Base-by-base conservation (phyloP, 2,329 filamentous ascomycete genomes). In the Elsinoe perseae region DNA sequence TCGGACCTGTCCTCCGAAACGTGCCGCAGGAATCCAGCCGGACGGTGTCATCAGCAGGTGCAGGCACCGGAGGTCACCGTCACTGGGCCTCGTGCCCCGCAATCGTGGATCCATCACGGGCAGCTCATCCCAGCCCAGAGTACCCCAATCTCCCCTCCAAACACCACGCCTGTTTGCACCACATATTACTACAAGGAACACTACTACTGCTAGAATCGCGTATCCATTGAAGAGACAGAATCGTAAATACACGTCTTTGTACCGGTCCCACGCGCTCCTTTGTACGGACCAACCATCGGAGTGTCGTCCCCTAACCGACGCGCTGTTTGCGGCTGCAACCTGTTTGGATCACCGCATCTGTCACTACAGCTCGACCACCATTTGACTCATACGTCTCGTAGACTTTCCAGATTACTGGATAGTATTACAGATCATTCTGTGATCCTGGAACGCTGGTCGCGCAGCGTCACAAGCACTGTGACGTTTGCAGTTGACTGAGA, bases 401-500 rank as follows among this genome's bases (percentile, higher is more conserved):
- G 40, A 14, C 9, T 25, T 44, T 14, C 20, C 40, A 27, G 40
- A 25, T 44, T 44, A 10, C 16, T 50, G 4, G 16, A 9, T 20
- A 25, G 23, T 16, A 5, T 50, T 20, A 8, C 23, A n/a, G 16
- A 6, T 12, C 9, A 23, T 23, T 25, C 40, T 44, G 21, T 10
- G 2, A 44, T 8, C n/a, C 18, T 18, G 40, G 10, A 21, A 25
- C 20, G 40, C 21, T 42, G 14, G 53, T 56, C 40, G 53, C 16
- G n/a, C 16, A 34, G 38, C 53, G 42, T 56, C 53, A 56, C 40
- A 56, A 28, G 20, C 12, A 40, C 40, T 42, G 53, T 56, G 53
- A 56, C 53, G 53, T 36, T 23, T 23, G 40, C 16, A 30, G 28
- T 44, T 44, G 40, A 36, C 42, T 56, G 53, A 56, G 53, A 56